These are phyloP conservation scores for Calocera cornea DNA, from an alignment of 768 basidiomycete genomes.

Conservation along the genomic window DNA sequence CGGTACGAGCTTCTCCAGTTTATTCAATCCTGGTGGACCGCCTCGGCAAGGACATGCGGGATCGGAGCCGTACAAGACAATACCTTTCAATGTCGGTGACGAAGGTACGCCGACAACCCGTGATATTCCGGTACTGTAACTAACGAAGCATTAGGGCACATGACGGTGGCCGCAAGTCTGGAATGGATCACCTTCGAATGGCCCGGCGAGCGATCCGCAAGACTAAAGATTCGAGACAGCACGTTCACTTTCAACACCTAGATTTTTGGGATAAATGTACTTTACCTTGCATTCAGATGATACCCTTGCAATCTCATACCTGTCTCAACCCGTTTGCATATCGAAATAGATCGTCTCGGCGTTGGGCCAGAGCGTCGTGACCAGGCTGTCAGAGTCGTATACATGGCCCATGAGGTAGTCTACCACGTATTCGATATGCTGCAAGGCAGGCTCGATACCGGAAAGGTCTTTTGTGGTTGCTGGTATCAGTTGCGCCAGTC, in stretches of 20 bases:
- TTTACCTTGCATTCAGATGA: neutral
- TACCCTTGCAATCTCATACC: neutral
- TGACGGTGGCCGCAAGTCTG: constrained; percentile 50
- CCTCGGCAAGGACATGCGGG: constrained; percentile 67
- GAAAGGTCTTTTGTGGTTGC: too few relatives aligned
- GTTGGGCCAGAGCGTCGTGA: neutral
- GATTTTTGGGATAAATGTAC: constrained; percentile 6
- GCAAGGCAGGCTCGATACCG: too few relatives aligned
- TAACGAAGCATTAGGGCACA: constrained; percentile 29
- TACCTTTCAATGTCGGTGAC: constrained; percentile 71
- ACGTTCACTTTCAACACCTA: constrained; percentile 76
- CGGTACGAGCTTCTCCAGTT: constrained; percentile 72
- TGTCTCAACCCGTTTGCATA: neutral
- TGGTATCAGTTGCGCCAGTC: too few relatives aligned
- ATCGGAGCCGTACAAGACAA: constrained; percentile 74
- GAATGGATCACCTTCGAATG: constrained; percentile 72
- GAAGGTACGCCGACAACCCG: constrained; percentile 42
- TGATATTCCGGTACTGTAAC: neutral
- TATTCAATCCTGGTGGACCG: constrained; percentile 83
- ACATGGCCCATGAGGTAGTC: neutral
- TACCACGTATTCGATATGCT: neutral
- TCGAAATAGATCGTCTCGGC: neutral
- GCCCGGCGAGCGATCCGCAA: constrained; percentile 69
- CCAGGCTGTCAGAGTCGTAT: neutral
- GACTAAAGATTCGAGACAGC: constrained; percentile 67